phyloP scores from a whole-genome alignment of 768 basidiomycete genomes.

The Boletus reticuloceps region DNA sequence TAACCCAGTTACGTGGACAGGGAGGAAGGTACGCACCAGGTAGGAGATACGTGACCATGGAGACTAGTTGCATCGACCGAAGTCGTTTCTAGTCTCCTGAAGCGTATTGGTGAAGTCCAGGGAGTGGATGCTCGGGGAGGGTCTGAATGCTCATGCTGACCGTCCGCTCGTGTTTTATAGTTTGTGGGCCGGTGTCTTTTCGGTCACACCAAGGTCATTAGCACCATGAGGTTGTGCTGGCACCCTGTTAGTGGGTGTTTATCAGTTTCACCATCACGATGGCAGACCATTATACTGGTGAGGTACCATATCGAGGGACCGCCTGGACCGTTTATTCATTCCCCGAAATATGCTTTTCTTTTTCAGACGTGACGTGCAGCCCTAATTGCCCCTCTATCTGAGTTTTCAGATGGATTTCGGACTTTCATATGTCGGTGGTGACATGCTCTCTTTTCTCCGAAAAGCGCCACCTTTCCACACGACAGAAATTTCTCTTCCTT shows the following conservation, averaged over 20 bases:
- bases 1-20: conserved; percentile 14
- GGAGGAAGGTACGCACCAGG: conserved; percentile 16
- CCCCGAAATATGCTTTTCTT: conserved; percentile 19
- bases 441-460: conserved; percentile 23
- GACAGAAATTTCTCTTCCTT: conserved; percentile 13
- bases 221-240: conserved; percentile 22
- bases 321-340: conserved; percentile 25
- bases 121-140: conserved; percentile 7
- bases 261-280: conserved; percentile 28
- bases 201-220: conserved; percentile 10
- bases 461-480: conserved; percentile 18
- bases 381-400: conserved; percentile 22
- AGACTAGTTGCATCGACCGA: not conserved
- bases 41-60: not conserved
- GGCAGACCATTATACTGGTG: conserved; percentile 19
- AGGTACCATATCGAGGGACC: conserved; percentile 27
- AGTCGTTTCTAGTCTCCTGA: not conserved
- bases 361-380: conserved; percentile 21
- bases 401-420: conserved; percentile 30
- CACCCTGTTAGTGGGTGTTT: conserved; percentile 17
- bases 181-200: conserved; percentile 8
- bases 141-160: conserved; percentile 15
- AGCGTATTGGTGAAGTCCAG: not conserved
- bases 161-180: conserved; percentile 25
- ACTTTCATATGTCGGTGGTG: conserved; percentile 32